Base-by-base conservation (phyloP, 2,329 filamentous ascomycete species). In the Trichophyton benhamiae region DNA sequence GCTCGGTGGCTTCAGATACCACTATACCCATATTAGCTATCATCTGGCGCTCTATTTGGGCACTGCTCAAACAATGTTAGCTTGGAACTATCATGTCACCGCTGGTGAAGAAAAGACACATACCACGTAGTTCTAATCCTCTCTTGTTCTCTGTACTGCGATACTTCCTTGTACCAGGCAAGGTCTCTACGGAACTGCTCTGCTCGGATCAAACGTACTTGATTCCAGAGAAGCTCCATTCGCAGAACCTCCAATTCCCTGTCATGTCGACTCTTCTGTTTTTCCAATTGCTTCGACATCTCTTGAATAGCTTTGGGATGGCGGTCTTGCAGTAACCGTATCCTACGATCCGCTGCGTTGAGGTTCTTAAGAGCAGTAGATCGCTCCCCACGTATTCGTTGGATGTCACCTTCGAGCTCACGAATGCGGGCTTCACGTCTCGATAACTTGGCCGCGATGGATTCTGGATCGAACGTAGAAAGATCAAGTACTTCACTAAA, bases 191-290 rank as follows among this genome's bases (percentile, higher is more conserved):
- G 83, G 75, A 97, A 86, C 58, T 82, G 83, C 67, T 89, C 84
- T 74, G 96, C 92, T 36, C 94, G 83, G 71, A 84, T 82, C 77
- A 88, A 88, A 59, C 87, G 84, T 1, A 89, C 89, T 68, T 91
- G 85, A 72, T 97, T 84, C 85, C 89, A 97, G 69, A 91, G 83
- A 72, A 97, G 92, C 75, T 97, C 91, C 76, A 94, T 88, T 60
- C 84, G 83, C 70, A 97, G 80, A 17, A 92, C 92, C 66, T 86
- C 84, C 60, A 96, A 83, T 68, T 90, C 85, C 53, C 87, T 84
- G 58, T 81, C 78, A 71, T 78, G 69, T 66, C 73, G 68, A 70
- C 72, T 66, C 69, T 77, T 72, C 78, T 76, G 66, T 76, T 77
- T 74, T 75, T 68, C 74, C 71, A 66, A 67, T 42, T 68, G 75